phyloP scores from a whole-genome alignment of 495 filamentous ascomycete genomes.

The Penicillium robsamsonii region DNA sequence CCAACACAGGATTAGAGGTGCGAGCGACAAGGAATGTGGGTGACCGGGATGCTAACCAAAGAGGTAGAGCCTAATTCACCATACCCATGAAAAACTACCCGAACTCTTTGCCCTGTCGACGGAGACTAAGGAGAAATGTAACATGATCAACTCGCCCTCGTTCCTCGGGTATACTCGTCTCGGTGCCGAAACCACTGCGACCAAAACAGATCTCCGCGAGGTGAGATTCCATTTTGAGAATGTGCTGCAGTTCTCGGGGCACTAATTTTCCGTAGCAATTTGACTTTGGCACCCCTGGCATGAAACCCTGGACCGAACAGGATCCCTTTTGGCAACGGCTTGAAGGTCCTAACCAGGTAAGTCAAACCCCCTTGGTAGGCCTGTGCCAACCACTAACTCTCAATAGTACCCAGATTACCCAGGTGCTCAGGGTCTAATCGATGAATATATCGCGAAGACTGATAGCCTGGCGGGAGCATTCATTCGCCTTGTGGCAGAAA shows the following conservation, averaged over 20 bases:
- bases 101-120: conserved; percentile 76
- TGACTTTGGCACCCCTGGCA: conserved; percentile 42
- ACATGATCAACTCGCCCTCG: conserved; percentile 79
- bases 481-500: conserved; percentile 78
- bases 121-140: conserved; percentile 74
- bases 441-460: conserved; percentile 74
- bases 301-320: conserved; percentile 49
- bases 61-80: conserved; percentile 57
- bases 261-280: conserved; percentile 34
- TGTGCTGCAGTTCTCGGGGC: neutral
- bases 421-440: conserved; percentile 70
- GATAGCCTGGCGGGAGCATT: conserved; percentile 67
- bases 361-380: neutral
- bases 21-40: neutral
- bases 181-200: conserved; percentile 48
- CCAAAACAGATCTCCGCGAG: conserved; percentile 42
- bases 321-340: conserved; percentile 71
- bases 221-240: conserved; percentile 11
- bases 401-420: conserved; percentile 52
- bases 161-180: conserved; percentile 52
- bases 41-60: neutral
- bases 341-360: conserved; percentile 39
- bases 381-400: neutral
- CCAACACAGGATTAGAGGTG: conserved; percentile 76
- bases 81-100: conserved; percentile 68